Evolutionary conservation across 306 rosid species (phyloP).

Genomic region (Vigna radiata): DNA sequence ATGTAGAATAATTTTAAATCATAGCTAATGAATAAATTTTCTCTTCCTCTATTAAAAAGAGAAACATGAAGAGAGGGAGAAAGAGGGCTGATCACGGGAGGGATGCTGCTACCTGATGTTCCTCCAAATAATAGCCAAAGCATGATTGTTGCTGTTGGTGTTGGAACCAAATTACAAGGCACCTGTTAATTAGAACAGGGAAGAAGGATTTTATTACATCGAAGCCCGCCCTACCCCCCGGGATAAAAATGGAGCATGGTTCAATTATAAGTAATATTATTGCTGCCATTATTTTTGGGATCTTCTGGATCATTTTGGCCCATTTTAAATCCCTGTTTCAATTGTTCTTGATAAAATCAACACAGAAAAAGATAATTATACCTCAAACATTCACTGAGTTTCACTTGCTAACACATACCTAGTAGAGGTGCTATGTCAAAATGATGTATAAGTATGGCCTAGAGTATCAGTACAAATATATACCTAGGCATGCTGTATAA

Average conservation of each 20-base stretch:
- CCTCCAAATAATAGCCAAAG: slow-evolving; percentile 9
- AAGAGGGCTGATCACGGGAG: neutral
- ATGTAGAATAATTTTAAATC: neutral
- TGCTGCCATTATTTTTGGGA: neutral
- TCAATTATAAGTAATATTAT: no score
- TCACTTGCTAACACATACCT: neutral
- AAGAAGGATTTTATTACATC: no score
- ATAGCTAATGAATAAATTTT: neutral
- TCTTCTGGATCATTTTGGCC: neutral
- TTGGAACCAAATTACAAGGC: neutral
- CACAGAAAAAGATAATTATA: neutral
- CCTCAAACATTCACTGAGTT: neutral
- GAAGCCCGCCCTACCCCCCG: no score
- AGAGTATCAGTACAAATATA: no score
- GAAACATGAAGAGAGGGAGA: neutral
- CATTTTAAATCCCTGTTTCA: slow-evolving; percentile 19
- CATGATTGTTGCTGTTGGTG: slow-evolving; percentile 10
- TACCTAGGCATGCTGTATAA: neutral
- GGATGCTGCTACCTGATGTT: slow-evolving; percentile 1
- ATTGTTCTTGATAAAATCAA: slow-evolving; percentile 26
- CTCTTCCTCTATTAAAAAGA: neutral
- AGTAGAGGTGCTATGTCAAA: neutral
- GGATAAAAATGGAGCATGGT: no score
- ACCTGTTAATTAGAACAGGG: no score
- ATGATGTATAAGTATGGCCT: neutral